Base-by-base conservation (phyloP, 208 protist species). In the Acanthamoeba healyi region DNA sequence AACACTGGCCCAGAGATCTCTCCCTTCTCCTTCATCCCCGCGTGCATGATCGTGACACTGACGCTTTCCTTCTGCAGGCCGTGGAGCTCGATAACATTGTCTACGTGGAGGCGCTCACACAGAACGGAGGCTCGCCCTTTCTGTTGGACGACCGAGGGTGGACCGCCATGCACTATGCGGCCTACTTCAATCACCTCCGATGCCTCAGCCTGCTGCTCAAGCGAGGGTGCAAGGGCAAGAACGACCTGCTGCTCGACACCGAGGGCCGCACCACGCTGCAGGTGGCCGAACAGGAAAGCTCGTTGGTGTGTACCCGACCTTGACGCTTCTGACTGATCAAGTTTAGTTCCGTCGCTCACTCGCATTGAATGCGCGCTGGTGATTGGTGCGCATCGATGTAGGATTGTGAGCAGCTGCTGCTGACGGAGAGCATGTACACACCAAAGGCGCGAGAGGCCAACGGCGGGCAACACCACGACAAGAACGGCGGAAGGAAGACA, bases 151-250 rank as follows among this genome's bases (percentile, higher is more conserved):
- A 91, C 84, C 84, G 84, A 51, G 84, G 84, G 9, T 91, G 84
- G 84, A 74, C 84, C 22, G 56, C 84, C 56, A 91, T 91, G 84
- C 84, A 91, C 56, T 91, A 91, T 36, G 84, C 84, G 29, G 84
- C 84, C 54, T 91, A 91, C 58, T 72, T 72, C 56, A 72, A 91
- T 36, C 84, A 91, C 24, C 32, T 72, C 12, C 84, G 84, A 26
- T 74, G 84, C 36, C 58, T 91, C 56, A 91, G n/a, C 84, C 84
- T 91, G 46, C 58, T 91, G 32, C 84, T 91, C 36, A 91, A 91
- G 84, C 49, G 84, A 6, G 84, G 56, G 10, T 74, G 84, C 84
- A 91, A 91, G 84, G 38, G n/a, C 84, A 91, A 86, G 44, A 86
- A 86, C 29, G 44, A 86, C 46, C 24, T 86, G 24, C 29, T 56